Conservation (phyloP, 2,329 filamentous ascomycete species). For the Calonectria hawksworthii region DNA sequence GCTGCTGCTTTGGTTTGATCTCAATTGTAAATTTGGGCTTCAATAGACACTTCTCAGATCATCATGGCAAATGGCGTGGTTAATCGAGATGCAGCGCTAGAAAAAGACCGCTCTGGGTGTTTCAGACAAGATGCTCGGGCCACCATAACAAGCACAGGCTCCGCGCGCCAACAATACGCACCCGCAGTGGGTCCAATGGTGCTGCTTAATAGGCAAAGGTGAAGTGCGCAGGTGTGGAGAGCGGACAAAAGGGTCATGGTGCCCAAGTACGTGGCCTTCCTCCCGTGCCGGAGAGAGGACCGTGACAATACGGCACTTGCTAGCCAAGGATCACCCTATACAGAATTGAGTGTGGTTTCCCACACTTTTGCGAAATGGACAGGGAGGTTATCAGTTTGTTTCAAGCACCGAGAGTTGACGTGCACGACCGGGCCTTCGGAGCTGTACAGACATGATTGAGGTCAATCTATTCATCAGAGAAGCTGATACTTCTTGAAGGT, state of each 20-base stretch:
- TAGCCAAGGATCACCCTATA: not conserved
- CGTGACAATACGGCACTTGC: not conserved
- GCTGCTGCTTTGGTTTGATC: not conserved
- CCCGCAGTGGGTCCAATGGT: not conserved
- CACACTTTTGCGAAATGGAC: not conserved
- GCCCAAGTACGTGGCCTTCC: not conserved
- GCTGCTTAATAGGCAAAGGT: not conserved
- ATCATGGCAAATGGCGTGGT: not conserved
- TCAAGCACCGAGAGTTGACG: not conserved
- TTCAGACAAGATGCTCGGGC: not conserved
- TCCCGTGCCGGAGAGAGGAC: not conserved
- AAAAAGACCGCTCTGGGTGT: not conserved
- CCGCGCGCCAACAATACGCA: not conserved
- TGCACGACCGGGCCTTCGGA: not conserved
- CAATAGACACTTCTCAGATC: not conserved
- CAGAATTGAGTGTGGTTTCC: not conserved
- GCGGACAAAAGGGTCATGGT: not conserved
- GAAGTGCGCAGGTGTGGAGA: not conserved
- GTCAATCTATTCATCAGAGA: not conserved
- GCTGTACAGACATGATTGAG: not conserved
- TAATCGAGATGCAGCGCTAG: not conserved
- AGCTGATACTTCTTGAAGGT: not conserved
- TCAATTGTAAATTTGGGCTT: not conserved
- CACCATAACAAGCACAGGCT: not conserved
- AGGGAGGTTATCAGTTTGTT: not conserved